phyloP scores from a whole-genome alignment of 2,329 filamentous ascomycete genomes.

The Ceratocystiopsis sp. region DNA sequence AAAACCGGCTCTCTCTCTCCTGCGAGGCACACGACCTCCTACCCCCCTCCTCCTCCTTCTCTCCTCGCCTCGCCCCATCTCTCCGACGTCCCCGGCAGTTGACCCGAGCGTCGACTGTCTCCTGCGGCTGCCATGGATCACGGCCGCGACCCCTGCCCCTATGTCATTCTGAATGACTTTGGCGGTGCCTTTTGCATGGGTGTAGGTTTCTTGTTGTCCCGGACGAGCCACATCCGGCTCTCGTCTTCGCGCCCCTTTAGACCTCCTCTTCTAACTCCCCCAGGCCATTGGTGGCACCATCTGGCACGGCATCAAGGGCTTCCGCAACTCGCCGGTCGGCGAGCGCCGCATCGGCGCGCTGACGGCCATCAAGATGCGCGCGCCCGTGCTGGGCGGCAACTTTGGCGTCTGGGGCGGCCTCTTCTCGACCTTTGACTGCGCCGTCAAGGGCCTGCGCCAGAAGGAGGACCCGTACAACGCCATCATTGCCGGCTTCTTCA shows the following conservation, averaged over 20 bases:
- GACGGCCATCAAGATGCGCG: conserved; percentile 93
- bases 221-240: background rate
- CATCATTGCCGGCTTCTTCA: conserved; percentile 95
- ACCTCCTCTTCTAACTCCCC: background rate
- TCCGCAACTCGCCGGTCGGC: conserved; percentile 76
- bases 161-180: conserved; percentile 93
- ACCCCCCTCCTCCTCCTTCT: too few relatives aligned
- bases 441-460: conserved; percentile 81
- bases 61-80: background rate
- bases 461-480: conserved; percentile 98
- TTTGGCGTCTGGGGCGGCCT: conserved; percentile 96
- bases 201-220: conserved; percentile 5
- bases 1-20: background rate
- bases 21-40: too few relatives aligned
- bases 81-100: background rate
- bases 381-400: conserved; percentile 90
- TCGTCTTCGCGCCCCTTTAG: background rate
- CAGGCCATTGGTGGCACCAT: conserved; percentile 65
- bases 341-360: conserved; percentile 91
- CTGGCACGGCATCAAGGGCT: conserved; percentile 96
- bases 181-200: conserved; percentile 45
- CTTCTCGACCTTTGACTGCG: conserved; percentile 92
- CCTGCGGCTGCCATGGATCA: conserved; percentile 55
- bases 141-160: conserved; percentile 89
- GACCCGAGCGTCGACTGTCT: background rate